Evolutionary conservation across 441 rosid genomes (phyloP).

Genomic region (Brassica hybrid): DNA sequence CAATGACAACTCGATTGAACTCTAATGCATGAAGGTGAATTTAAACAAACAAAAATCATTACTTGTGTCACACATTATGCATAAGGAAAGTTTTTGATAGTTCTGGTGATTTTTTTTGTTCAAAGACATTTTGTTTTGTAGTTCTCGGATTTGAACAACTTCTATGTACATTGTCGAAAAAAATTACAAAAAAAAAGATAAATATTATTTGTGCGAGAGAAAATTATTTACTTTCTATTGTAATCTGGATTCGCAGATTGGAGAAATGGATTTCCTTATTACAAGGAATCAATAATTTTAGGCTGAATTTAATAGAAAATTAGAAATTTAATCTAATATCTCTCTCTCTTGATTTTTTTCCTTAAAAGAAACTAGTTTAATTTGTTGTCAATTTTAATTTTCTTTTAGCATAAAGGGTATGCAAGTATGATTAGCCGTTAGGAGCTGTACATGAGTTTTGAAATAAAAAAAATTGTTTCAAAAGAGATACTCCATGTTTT

Average conservation of each 20-base stretch:
- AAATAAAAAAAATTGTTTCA: no score
- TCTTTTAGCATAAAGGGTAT: not conserved
- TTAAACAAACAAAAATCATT: not conserved
- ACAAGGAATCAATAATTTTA: not conserved
- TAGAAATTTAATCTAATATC: not conserved
- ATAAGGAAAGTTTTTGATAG: constrained; percentile 2
- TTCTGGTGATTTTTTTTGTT: constrained; percentile 6
- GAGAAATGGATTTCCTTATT: not conserved
- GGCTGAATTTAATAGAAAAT: not conserved
- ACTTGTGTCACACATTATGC: not conserved
- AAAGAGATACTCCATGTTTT: no score
- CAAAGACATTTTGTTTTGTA: constrained; percentile 9
- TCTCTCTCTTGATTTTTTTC: not conserved
- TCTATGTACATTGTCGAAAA: constrained; percentile 19
- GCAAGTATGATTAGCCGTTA: not conserved
- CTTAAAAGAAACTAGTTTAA: no score
- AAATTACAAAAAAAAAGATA: not conserved
- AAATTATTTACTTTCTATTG: not conserved
- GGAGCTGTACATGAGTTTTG: no score
- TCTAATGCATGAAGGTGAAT: constrained; percentile 34
- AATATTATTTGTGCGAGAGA: not conserved
- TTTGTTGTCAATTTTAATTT: not conserved
- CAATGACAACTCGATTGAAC: constrained; percentile 27
- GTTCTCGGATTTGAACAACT: not conserved
- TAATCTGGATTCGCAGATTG: not conserved